These are phyloP conservation scores for Hymenotorrendiella dingleyae DNA, from an alignment of 2,329 filamentous ascomycete genomes.

Conservation along the genomic window DNA sequence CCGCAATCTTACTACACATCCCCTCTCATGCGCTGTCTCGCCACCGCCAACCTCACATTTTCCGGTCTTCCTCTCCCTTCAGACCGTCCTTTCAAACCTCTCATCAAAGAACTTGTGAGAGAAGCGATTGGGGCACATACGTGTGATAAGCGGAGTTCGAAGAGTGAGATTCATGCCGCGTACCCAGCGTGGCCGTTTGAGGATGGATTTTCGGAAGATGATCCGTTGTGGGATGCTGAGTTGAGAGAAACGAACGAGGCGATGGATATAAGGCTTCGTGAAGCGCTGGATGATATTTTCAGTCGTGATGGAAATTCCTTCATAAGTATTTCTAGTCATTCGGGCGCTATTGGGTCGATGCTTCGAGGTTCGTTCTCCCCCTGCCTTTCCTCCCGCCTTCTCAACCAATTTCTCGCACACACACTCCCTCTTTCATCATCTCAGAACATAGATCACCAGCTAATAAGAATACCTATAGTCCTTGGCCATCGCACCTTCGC, in stretches of 20 bases:
- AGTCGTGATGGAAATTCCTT: constrained; percentile 45
- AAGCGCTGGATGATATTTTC: constrained; percentile 52
- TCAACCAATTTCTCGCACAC: too few species aligned
- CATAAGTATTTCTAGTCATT: constrained; percentile 56
- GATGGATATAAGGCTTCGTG: constrained; percentile 43
- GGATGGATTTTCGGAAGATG: constrained; percentile 52
- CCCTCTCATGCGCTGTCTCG: constrained; percentile 56
- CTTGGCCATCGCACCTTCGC: constrained; percentile 56
- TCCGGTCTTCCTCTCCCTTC: constrained; percentile 44
- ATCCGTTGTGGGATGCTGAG: constrained; percentile 42
- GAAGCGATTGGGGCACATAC: constrained; percentile 65
- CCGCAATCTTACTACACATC: constrained; percentile 61
- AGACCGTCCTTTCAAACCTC: constrained; percentile 47
- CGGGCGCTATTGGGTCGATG: constrained; percentile 49
- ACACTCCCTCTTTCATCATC: too few species aligned
- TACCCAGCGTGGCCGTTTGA: constrained; percentile 54
- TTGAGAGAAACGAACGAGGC: constrained; percentile 40
- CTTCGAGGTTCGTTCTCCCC: constrained; percentile 32
- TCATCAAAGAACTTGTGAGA: constrained; percentile 58
- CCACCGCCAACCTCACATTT: constrained; percentile 59
- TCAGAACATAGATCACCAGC: background rate
- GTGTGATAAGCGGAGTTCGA: constrained; percentile 56
- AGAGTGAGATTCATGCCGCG: constrained; percentile 43
- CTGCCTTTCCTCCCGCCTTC: background rate
- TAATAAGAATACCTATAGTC: constrained; percentile 33